Evolutionary conservation across 768 basidiomycete genomes (phyloP), one percentile per base, ranked within the genome.

Genomic region (Amanita rimosa): DNA sequence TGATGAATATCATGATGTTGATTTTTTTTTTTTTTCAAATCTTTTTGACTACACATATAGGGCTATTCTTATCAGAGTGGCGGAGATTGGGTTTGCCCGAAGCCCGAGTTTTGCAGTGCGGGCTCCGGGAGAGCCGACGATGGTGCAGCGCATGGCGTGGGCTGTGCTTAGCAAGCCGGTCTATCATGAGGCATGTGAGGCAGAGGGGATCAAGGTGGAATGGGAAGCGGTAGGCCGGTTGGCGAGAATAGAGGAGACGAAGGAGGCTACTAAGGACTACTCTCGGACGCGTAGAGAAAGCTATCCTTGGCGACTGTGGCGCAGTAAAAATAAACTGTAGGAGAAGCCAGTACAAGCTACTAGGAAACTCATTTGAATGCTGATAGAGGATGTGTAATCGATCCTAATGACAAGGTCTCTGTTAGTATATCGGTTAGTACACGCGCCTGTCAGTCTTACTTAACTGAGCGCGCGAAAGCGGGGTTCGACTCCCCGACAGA

Each of bases 81-180:
- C 76, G 16, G 64, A 55, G 8, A 62, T 75, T 36, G 76, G 69
- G 4, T 75, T 74, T 51, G 66, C 60, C 0, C 69, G 66, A 3
- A 52, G 59, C 16, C 71, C 75, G 3, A 68, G 72, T 24, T 76
- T 74, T 49, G 71, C 73, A 41, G 57, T 73, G 0, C 49, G 61
- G 1, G 59, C 67, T 6, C 66, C 69, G 1, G 61, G 60, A 1
- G 59, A 61, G 4, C 67, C 68, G 4, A 62, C 60, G 1, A 60
- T 51, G 6, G 65, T 71, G 14, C 61, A 64, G 42, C 55, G 69
- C n/a, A 66, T 75, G 26, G 72, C 73, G 10, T 73, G 69, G 67
- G 64, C 67, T 4, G 55, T 76, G 46, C 37, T 71, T 5, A 64
- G 61, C 42, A 61, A 59, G 6, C 62, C 65, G 8, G 63, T 60